Base-by-base conservation (phyloP, 331 rosid genomes). In the Rosa hybrid region DNA sequence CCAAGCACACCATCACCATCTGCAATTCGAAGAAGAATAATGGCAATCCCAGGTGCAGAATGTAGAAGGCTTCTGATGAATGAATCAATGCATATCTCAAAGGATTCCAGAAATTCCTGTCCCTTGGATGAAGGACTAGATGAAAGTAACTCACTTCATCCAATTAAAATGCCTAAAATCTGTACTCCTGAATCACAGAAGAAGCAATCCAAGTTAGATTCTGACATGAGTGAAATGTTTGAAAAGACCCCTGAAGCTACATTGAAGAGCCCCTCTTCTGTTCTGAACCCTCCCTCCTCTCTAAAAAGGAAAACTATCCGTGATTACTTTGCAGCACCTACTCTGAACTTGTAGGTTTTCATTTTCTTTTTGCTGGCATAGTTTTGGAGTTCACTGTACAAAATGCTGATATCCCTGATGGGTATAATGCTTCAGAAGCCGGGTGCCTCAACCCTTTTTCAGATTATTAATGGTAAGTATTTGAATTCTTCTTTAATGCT, bases 201-300 rank as follows among this genome's bases (percentile, higher is more conserved):
- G 78, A 88, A 86, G 80, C 83, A 77, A 64, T 63, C 83, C 34
- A 79, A 71, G 48, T 64, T 81, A 30, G 85, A 81, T 73, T 71
- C 85, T 8, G 89, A 59, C 81, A 86, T 5, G 49, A 75, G 69
- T 34, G 86, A 67, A 71, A 56, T 77, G 23, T 86, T 90, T 17
- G 92, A 92, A 77, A 93, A 86, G 84, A 88, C 94, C 45, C 96
- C 98, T 7, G 94, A 93, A 80, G 84, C 97, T 18, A 75, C 90
- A 59, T n/a, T 67, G 75, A 87, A 88, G 80, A 93, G 99, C 86
- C 99, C 98, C 25, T 96, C 94, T 50, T 93, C 98, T 79, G 98
- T 93, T 76, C 86, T 96, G 88, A 90, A 84, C 81, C 95, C 99
- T 53, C 98, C 97, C 74, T 86, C 97, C 80, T 91, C 98, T 51